phyloP scores from a whole-genome alignment of 2,329 filamentous ascomycete species.

The Camillea tinctor region DNA sequence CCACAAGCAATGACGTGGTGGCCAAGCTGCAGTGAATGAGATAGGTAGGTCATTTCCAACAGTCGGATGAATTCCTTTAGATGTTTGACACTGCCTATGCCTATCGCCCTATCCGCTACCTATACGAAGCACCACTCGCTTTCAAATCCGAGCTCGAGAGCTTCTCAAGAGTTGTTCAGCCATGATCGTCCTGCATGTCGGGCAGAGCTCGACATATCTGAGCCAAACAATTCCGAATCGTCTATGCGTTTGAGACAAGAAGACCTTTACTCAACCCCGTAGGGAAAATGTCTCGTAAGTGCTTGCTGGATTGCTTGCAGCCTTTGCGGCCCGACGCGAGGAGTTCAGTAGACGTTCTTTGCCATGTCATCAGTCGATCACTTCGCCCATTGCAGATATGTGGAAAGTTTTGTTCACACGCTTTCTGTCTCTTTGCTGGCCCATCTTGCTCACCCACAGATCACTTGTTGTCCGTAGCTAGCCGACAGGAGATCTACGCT shows the following conservation, averaged over 20 bases:
- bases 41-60: no score
- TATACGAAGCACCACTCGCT: not conserved
- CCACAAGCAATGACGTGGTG: no score
- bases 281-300: not conserved
- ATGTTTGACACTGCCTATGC: no score
- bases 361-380: not conserved
- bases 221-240: not conserved
- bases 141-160: not conserved
- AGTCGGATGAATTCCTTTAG: not conserved
- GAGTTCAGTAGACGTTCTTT: not conserved
- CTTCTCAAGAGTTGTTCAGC: not conserved
- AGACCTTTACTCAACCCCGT: not conserved
- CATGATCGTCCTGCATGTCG: not conserved
- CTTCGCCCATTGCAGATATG: not conserved
- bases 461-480: not conserved
- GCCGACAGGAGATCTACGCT: not conserved
- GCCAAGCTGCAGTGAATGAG: no score
- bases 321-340: not conserved
- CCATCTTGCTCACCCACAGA: not conserved
- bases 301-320: not conserved
- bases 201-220: not conserved
- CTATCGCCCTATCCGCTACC: not conserved
- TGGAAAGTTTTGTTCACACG: not conserved
- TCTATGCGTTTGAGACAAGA: not conserved
- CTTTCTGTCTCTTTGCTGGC: not conserved